phyloP scores from a whole-genome alignment of 257 asterid species.

The Echites panduratus region DNA sequence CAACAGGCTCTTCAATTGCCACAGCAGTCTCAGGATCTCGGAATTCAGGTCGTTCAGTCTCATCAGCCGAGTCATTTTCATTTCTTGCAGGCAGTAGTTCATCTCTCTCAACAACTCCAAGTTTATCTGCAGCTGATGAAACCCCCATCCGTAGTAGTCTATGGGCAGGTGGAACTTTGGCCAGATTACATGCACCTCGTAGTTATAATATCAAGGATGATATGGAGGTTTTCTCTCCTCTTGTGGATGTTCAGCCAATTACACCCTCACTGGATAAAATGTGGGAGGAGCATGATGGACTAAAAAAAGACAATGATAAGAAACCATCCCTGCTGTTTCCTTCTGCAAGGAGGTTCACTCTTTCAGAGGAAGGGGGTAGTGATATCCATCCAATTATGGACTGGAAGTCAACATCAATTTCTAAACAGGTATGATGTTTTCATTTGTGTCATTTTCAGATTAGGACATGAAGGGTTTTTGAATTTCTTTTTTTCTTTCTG shows the following conservation, averaged over 20 bases:
- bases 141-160: slow-evolving; percentile 65
- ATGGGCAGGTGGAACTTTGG: slow-evolving; percentile 55
- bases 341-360: slow-evolving; percentile 62
- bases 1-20: slow-evolving; percentile 53
- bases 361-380: slow-evolving; percentile 56
- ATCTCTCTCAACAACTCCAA: slow-evolving; percentile 39
- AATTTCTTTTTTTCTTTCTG: too few species aligned
- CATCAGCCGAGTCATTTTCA: slow-evolving; percentile 54
- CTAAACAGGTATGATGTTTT: slow-evolving; percentile 55
- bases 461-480: not conserved
- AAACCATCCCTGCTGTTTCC: slow-evolving; percentile 53
- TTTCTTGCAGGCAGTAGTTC: slow-evolving; percentile 40
- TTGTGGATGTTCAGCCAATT: slow-evolving; percentile 89
- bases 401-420: slow-evolving; percentile 56
- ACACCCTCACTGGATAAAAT: slow-evolving; percentile 81
- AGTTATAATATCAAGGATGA: slow-evolving; percentile 86
- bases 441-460: not conserved
- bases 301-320: slow-evolving; percentile 59
- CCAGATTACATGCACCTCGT: slow-evolving; percentile 77
- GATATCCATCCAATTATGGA: slow-evolving; percentile 58
- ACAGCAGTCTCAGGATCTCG: slow-evolving; percentile 54
- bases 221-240: slow-evolving; percentile 96
- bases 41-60: slow-evolving; percentile 51
- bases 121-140: slow-evolving; percentile 50
- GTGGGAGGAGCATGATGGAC: slow-evolving; percentile 57